A percentile compares a stretch with the other conserved stretches of the same genome.
Evolutionary conservation across 257 asterid species (phyloP).

Genomic region (Anisodus tanguticus): DNA sequence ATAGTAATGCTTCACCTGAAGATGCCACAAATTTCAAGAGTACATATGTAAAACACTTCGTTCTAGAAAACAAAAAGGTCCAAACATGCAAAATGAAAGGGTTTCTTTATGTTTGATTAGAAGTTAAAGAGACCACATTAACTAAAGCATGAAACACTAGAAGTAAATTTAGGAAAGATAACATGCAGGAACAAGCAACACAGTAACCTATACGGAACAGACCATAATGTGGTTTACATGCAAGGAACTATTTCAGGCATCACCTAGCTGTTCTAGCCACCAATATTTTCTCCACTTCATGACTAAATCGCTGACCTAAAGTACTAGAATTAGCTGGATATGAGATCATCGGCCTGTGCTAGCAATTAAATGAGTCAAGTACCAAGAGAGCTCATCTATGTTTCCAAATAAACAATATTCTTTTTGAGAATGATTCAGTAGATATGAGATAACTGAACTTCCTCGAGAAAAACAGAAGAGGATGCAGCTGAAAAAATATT

Average conservation of each 20-base stretch:
- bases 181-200: not conserved
- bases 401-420: not conserved
- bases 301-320: not conserved
- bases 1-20: constrained; percentile 80
- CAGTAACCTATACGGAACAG: not conserved
- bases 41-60: not conserved
- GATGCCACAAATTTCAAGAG: constrained; percentile 4
- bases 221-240: not conserved
- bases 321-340: constrained; percentile 7
- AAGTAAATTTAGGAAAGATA: not conserved
- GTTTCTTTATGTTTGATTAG: constrained; percentile 22
- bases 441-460: not conserved
- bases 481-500: not conserved
- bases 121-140: not conserved
- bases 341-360: not conserved
- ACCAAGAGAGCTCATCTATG: not conserved
- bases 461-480: too few species aligned
- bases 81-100: not conserved
- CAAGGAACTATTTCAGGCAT: not conserved
- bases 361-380: not conserved
- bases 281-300: not conserved
- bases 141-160: not conserved
- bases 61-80: not conserved
- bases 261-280: not conserved
- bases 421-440: not conserved